Conservation (phyloP, 148 eudicot species). For the Chenopodium album region DNA sequence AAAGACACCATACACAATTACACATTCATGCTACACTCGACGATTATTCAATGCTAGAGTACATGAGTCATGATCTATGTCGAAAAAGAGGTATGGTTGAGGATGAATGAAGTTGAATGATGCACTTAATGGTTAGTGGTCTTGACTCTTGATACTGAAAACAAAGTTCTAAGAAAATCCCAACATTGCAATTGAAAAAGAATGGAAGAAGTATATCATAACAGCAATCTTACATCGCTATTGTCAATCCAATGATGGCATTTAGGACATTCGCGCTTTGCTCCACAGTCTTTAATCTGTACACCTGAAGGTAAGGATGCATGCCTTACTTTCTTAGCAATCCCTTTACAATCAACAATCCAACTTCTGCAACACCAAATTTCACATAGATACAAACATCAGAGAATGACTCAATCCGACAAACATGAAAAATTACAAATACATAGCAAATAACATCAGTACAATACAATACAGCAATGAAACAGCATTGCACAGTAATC, state of each 20-base stretch:
- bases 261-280: constrained; percentile 72
- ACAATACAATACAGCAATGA: not conserved
- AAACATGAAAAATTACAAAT: not conserved
- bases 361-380: constrained; percentile 56
- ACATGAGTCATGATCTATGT: not conserved
- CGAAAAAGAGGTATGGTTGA: not conserved
- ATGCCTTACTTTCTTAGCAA: constrained; percentile 70
- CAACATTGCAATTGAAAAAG: no score
- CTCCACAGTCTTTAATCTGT: constrained; percentile 75
- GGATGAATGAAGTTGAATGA: not conserved
- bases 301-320: constrained; percentile 42
- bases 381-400: constrained; percentile 12
- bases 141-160: not conserved
- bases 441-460: not conserved
- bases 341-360: constrained; percentile 66
- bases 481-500: constrained; percentile 10
- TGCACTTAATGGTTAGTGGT: not conserved
- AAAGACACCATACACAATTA: not conserved
- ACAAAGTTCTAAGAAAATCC: not conserved
- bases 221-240: constrained; percentile 66
- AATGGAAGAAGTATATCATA: not conserved
- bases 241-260: constrained; percentile 70
- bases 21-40: not conserved
- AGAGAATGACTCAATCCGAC: not conserved
- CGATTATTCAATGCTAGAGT: not conserved